phyloP scores from a whole-genome alignment of 495 filamentous ascomycete species.

The Daldinia grandis region DNA sequence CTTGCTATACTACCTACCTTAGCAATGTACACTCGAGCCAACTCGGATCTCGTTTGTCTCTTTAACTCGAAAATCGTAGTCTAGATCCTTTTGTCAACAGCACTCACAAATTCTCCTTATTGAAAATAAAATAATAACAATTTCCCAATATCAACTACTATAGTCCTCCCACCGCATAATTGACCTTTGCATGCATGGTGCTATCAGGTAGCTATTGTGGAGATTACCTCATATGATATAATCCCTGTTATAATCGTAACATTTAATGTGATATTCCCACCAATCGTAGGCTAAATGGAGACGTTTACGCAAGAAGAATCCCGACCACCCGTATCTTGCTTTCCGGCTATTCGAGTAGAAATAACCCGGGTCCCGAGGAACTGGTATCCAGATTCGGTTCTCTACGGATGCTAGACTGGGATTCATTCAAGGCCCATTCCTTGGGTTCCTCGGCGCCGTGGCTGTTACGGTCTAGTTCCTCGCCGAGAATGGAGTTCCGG shows the following conservation, averaged over 20 bases:
- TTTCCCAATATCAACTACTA: not conserved
- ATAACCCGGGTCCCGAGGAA: slow-evolving; percentile 35
- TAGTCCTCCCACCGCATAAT: not conserved
- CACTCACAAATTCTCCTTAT: not conserved
- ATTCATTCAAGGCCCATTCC: slow-evolving; percentile 10
- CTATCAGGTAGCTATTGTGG: not conserved
- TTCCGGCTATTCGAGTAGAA: slow-evolving; percentile 36
- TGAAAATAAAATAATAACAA: not conserved
- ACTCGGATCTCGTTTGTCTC: no score
- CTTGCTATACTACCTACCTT: no score
- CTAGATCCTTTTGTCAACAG: not conserved
- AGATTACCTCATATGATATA: not conserved
- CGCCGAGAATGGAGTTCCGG: slow-evolving; percentile 26
- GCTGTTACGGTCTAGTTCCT: slow-evolving; percentile 24
- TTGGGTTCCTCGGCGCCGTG: slow-evolving; percentile 32
- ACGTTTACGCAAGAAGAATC: not conserved
- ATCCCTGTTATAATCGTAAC: slow-evolving; percentile 21
- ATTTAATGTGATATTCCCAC: slow-evolving; percentile 30
- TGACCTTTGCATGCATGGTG: not conserved
- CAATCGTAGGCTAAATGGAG: slow-evolving; percentile 21
- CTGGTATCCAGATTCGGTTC: slow-evolving; percentile 13
- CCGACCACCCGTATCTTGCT: slow-evolving; percentile 6
- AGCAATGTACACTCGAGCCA: no score
- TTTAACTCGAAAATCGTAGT: not conserved
- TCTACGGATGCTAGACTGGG: slow-evolving; percentile 14